Base-by-base conservation (phyloP, 164 flowering plant species). In the Dillenia suffruticosa region DNA sequence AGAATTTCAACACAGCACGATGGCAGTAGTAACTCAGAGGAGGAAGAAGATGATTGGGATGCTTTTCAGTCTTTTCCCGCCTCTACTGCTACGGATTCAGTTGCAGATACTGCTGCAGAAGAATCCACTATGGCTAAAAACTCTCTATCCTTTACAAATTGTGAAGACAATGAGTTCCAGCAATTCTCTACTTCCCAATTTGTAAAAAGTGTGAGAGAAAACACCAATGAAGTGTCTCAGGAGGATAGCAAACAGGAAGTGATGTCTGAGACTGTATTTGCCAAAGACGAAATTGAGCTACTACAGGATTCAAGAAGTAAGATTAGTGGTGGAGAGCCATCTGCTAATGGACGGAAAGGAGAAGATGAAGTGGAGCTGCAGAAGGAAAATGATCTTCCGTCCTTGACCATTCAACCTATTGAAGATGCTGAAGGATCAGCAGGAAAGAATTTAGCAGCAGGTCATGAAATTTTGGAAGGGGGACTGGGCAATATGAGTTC, bases 1-100 rank as follows among this genome's bases (percentile, higher is more conserved):
- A 52, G 56, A 19, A n/a, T 10, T 12, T 24, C 73, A 46, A 43
- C 43, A 15, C 64, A 46, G 12, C 45, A 72, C 52, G 67, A 63
- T 58, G 46, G 63, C 10, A 72, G 67, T 17, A 22, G 40, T 15
- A 51, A 1, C 22, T 19, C 22, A 19, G 22, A 22, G 24, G 76
- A 72, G 44, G 83, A 75, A 44, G 79, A 92, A 2, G 98, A 92
- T 74, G 98, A 94, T 68, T 94, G 98, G 98, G 97, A 94, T 68
- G 68, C 92, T 49, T 94, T 94, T 70, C 98, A 94, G 76, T 94
- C 98, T 60, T 89, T 91, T 75, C 85, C 93, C 55, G 85, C 89
- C n/a, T 69, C 81, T 49, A 56, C 62, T 54, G 70, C 58, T 51
- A 22, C 73, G 44, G 67, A 69, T 58, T 60, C 71, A 24, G 44